A percentile compares a stretch with the other conserved stretches of the same genome.
These are phyloP conservation scores for Mortierella sp. DNA, from an alignment of 371 early-diverging fungal genomes.

Conservation along the genomic window DNA sequence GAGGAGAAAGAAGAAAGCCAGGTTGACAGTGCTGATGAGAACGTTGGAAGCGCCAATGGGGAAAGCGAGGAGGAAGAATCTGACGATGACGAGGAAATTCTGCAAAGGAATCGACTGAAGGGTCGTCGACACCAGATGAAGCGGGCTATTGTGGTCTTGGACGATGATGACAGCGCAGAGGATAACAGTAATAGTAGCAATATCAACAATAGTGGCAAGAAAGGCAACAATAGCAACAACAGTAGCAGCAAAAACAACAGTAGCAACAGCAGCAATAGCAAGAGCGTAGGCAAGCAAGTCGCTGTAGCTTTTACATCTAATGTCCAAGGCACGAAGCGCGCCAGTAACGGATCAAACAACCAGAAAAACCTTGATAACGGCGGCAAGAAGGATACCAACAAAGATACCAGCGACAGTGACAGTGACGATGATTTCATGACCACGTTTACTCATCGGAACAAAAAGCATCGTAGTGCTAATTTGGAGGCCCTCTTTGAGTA, in stretches of 20 bases:
- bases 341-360: background rate
- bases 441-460: background rate
- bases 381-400: background rate
- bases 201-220: background rate
- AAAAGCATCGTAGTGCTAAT: slow-evolving; percentile 8
- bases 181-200: background rate
- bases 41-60: background rate
- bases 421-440: slow-evolving; percentile 15
- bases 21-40: background rate
- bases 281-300: background rate
- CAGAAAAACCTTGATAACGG: background rate
- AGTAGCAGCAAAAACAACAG: background rate
- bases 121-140: background rate
- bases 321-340: background rate
- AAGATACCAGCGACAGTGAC: background rate
- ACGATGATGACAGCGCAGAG: slow-evolving; percentile 8
- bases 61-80: background rate
- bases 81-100: background rate
- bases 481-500: slow-evolving; percentile 11
- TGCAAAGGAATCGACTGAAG: background rate
- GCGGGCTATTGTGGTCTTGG: slow-evolving; percentile 1
- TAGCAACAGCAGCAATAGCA: background rate
- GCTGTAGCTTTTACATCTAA: background rate
- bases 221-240: background rate
- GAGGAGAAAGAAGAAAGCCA: background rate